These are phyloP conservation scores for barrel medic (Medicago truncatula) DNA, from an alignment of 306 rosid species.

Conservation along the genomic window DNA sequence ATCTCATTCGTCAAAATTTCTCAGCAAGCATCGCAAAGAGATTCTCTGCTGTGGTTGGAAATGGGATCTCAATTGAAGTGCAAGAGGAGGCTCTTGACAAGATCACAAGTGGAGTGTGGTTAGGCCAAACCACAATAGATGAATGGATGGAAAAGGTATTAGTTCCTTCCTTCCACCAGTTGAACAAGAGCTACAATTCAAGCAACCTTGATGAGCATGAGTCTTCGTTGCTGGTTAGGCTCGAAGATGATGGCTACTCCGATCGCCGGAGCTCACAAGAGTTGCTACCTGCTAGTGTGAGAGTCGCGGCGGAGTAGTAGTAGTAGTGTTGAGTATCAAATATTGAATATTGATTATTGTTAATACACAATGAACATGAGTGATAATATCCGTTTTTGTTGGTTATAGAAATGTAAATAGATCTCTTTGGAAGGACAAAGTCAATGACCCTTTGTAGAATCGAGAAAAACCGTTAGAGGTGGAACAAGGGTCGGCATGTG, in stretches of 20 bases:
- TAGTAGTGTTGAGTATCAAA: constrained; percentile 6
- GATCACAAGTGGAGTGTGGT: constrained; percentile 82
- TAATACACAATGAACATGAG: constrained; percentile 39
- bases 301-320: constrained; percentile 55
- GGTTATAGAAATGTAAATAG: constrained; percentile 73
- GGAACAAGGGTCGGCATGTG: constrained; percentile 45
- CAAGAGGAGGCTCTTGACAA: constrained; percentile 79
- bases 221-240: constrained; percentile 60
- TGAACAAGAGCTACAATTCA: constrained; percentile 54
- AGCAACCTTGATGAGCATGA: constrained; percentile 40
- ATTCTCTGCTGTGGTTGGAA: constrained; percentile 65
- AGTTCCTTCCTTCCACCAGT: constrained; percentile 74
- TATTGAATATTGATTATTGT: constrained; percentile 13
- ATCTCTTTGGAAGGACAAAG: constrained; percentile 53
- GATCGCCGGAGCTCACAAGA: constrained; percentile 55
- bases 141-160: constrained; percentile 82
- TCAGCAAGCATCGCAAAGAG: constrained; percentile 51
- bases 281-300: constrained; percentile 65
- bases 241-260: constrained; percentile 65
- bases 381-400: constrained; percentile 48
- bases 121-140: constrained; percentile 67
- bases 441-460: constrained; percentile 54
- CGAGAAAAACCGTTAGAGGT: constrained; percentile 57
- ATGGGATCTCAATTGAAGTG: constrained; percentile 64
- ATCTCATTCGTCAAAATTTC: constrained; percentile 56